A percentile compares a stretch with the other conserved stretches of the same genome.
Conservation (phyloP, 1,284 basidiomycete species). For the Leccinum pachyderme region DNA sequence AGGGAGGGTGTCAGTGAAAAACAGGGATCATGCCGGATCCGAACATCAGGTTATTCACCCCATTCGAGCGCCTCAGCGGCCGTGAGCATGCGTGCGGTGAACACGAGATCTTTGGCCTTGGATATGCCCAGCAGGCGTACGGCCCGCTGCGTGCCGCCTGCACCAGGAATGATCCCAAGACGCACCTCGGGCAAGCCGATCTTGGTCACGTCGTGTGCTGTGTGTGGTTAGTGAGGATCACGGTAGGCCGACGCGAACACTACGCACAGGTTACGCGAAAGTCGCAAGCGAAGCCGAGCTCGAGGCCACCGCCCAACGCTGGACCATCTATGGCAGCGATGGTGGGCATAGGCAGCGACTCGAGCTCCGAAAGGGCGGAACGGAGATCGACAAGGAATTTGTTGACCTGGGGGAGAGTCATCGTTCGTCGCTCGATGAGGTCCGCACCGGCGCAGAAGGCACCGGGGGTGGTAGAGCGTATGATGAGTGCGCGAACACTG, state of each 20-base stretch:
- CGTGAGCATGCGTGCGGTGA: constrained; percentile 58
- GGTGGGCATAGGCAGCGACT: constrained; percentile 82
- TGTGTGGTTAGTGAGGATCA: not conserved
- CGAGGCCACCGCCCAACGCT: constrained; percentile 89
- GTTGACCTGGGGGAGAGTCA: constrained; percentile 74
- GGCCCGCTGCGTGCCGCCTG: constrained; percentile 90
- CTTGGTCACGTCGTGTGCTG: constrained; percentile 58
- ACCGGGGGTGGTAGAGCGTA: constrained; percentile 71
- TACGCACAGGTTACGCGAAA: constrained; percentile 75
- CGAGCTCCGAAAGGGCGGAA: constrained; percentile 69
- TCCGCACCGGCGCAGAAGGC: constrained; percentile 94
- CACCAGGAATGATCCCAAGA: constrained; percentile 92
- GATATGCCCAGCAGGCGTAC: constrained; percentile 79
- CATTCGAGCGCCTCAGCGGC: constrained; percentile 70
- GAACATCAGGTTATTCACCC: constrained; percentile 48
- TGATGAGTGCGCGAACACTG: constrained; percentile 75
- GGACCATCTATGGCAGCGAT: constrained; percentile 93
- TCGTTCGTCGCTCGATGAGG: constrained; percentile 79
- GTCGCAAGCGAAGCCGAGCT: constrained; percentile 86
- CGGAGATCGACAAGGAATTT: constrained; percentile 82
- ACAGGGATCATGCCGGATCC: not conserved
- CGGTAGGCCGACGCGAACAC: not conserved
- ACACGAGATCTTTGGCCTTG: constrained; percentile 84
- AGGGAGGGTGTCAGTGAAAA: constrained; percentile 7
- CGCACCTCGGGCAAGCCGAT: constrained; percentile 76